These are phyloP conservation scores for Phytophthora sojae DNA, from an alignment of 352 stramenopile species.

Conservation along the genomic window DNA sequence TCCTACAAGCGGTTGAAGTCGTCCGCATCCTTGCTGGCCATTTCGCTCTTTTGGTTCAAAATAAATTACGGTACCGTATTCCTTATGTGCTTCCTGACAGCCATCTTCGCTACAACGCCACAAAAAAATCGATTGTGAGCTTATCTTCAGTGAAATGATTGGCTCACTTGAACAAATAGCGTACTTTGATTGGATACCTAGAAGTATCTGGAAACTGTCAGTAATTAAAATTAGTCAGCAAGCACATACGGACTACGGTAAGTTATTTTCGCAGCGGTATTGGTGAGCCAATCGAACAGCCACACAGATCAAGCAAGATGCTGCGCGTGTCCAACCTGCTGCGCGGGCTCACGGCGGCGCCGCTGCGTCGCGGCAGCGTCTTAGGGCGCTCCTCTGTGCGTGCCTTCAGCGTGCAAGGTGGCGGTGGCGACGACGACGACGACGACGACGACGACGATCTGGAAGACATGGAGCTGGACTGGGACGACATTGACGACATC, in stretches of 20 bases:
- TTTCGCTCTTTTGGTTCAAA: not conserved
- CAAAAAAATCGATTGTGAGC: too few species aligned
- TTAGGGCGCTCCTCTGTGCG: slow-evolving; percentile 21
- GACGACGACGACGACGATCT: slow-evolving; percentile 52
- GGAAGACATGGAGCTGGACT: slow-evolving; percentile 51
- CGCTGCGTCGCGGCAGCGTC: slow-evolving; percentile 41
- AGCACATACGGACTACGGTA: not conserved
- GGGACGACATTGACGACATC: slow-evolving; percentile 46
- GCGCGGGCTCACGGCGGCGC: slow-evolving; percentile 52
- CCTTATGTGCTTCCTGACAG: too few species aligned
- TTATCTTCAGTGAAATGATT: too few species aligned
- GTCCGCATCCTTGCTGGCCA: slow-evolving; percentile 15
- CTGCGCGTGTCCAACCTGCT: slow-evolving; percentile 64
- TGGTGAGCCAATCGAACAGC: not conserved
- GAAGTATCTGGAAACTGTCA: too few species aligned
- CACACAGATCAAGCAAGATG: slow-evolving; percentile 35
- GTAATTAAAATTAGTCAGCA: too few species aligned
- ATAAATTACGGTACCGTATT: too few species aligned
- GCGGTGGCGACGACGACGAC: slow-evolving; percentile 44
- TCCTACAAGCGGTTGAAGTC: slow-evolving; percentile 50
- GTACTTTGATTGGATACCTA: too few species aligned
- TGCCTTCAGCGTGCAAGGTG: slow-evolving; percentile 15
- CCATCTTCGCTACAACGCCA: too few species aligned
- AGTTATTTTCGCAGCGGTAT: not conserved
- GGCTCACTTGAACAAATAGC: too few species aligned